A percentile compares a stretch with the other conserved stretches of the same genome.
phyloP scores from a whole-genome alignment of 306 rosid species.

The Erythrophleum fordii region DNA sequence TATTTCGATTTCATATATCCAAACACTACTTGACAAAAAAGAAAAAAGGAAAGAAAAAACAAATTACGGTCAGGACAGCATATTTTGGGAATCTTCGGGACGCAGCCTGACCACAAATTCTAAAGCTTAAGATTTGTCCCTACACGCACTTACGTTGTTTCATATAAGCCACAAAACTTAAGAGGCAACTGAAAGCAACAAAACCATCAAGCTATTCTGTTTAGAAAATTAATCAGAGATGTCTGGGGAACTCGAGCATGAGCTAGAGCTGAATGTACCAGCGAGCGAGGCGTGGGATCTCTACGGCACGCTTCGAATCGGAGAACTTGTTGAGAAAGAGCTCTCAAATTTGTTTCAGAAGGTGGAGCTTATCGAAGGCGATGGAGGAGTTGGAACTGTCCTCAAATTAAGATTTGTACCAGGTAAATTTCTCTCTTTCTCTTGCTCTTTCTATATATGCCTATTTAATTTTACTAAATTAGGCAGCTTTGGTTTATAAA shows the following conservation, averaged over 20 bases:
- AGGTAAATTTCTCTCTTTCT: constrained; percentile 51
- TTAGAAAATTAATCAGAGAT: constrained; percentile 15
- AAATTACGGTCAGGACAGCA: not conserved
- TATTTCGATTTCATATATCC: not conserved
- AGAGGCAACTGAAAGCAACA: not conserved
- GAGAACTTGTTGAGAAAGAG: constrained; percentile 32
- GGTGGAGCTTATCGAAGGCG: constrained; percentile 57
- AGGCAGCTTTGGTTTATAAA: too few relatives aligned
- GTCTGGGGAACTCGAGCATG: constrained; percentile 28
- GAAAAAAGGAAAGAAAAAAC: not conserved
- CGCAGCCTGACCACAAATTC: not conserved
- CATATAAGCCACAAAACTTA: not conserved
- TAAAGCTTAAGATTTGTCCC: not conserved
- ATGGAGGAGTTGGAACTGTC: constrained; percentile 42
- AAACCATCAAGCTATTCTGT: not conserved
- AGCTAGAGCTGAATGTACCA: constrained; percentile 22
- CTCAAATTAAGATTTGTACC: constrained; percentile 58
- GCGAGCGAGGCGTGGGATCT: constrained; percentile 49
- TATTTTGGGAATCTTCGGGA: not conserved
- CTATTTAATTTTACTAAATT: too few relatives aligned
- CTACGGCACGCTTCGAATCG: constrained; percentile 17
- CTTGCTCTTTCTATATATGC: too few relatives aligned
- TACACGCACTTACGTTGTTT: not conserved
- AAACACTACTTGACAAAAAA: not conserved
- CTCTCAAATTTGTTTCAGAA: constrained; percentile 42